Conservation (phyloP, 495 filamentous ascomycete genomes). For the Delitschia confertaspora region DNA sequence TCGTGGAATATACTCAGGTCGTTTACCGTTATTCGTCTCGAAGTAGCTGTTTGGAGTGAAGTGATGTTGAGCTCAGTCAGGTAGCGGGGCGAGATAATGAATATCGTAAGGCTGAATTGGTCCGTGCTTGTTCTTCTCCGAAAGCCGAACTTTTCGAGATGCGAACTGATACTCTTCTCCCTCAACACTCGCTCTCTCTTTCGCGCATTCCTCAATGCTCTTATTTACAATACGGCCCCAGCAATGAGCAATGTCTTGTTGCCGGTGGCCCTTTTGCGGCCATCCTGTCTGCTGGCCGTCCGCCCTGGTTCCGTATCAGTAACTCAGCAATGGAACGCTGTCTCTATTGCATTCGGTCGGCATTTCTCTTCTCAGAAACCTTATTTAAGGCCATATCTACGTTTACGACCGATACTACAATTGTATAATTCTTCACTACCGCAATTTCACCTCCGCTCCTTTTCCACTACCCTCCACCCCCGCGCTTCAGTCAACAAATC, state of each 20-base stretch:
- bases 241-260: conserved; percentile 35
- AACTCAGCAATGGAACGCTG: conserved; percentile 13
- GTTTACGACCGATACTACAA: conserved; percentile 4
- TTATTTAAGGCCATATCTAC: background rate
- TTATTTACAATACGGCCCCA: background rate
- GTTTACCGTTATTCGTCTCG: no score
- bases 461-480: conserved; percentile 10
- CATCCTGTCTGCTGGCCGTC: conserved; percentile 25
- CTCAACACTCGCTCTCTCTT: background rate
- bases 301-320: conserved; percentile 6
- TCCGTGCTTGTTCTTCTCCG: background rate
- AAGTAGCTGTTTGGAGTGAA: no score
- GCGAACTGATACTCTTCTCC: no score
- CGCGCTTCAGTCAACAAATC: conserved; percentile 3
- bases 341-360: conserved; percentile 17
- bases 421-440: background rate
- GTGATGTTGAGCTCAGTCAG: no score
- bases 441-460: conserved; percentile 1
- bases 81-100: no score
- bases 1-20: no score
- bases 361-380: conserved; percentile 6
- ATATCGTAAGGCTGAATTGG: conserved; percentile 4
- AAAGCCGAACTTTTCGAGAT: conserved; percentile 2
- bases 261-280: conserved; percentile 26
- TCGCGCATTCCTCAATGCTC: background rate